A percentile compares a stretch with the other conserved stretches of the same genome.
Conservation (phyloP, 352 stramenopile genomes). For the Thraustochytrium sp. region DNA sequence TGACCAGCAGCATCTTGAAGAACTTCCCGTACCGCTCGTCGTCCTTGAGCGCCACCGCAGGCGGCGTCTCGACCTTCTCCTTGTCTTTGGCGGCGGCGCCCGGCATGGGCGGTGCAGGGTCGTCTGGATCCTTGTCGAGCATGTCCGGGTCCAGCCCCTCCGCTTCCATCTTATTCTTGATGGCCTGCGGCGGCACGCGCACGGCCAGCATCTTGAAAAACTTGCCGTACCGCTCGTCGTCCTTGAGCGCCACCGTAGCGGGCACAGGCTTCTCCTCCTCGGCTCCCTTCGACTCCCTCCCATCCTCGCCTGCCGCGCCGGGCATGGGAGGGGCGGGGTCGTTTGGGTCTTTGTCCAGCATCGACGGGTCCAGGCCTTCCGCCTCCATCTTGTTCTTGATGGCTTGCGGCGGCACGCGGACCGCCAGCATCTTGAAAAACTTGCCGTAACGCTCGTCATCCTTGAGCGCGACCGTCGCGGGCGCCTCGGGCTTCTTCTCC, state of each 20-base stretch:
- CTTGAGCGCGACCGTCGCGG: conserved; percentile 49
- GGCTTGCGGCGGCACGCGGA: conserved; percentile 58
- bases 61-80: background rate
- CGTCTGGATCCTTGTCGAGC: conserved; percentile 46
- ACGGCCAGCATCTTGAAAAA: conserved; percentile 47
- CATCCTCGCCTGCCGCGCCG: conserved; percentile 44
- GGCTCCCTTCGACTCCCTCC: too few species aligned
- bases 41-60: background rate
- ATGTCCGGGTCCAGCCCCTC: conserved; percentile 43
- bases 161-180: conserved; percentile 65
- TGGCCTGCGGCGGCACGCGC: conserved; percentile 59
- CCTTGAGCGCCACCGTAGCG: conserved; percentile 5
- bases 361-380: conserved; percentile 70
- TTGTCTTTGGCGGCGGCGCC: background rate
- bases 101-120: conserved; percentile 46
- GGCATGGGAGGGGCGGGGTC: conserved; percentile 11
- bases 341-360: conserved; percentile 76
- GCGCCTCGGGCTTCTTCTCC: background rate
- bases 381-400: conserved; percentile 54
- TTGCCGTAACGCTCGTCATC: conserved; percentile 57
- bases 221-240: conserved; percentile 33
- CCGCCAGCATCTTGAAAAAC: conserved; percentile 62
- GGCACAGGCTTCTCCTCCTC: background rate
- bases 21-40: conserved; percentile 55
- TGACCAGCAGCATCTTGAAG: conserved; percentile 60